Conservation (phyloP, 192 early-diverging fungal species). For the Entomortierella lignicola region DNA sequence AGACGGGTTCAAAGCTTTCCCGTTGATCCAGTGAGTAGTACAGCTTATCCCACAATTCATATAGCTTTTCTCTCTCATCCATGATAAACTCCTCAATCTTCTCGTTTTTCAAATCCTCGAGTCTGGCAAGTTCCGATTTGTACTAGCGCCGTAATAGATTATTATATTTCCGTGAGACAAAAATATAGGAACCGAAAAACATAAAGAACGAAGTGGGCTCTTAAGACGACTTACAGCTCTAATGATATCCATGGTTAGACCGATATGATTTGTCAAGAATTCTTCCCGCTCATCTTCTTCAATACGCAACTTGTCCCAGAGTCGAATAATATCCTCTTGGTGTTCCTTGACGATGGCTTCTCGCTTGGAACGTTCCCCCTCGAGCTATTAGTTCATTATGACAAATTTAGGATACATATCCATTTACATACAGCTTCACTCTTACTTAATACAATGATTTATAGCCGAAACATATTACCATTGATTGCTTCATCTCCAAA, state of each 20-base stretch:
- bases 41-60: constrained; percentile 56
- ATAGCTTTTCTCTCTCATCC: constrained; percentile 46
- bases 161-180: background rate
- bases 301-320: constrained; percentile 40
- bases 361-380: constrained; percentile 29
- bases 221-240: constrained; percentile 20
- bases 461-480: background rate
- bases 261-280: constrained; percentile 17
- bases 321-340: constrained; percentile 9
- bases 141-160: constrained; percentile 23
- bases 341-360: constrained; percentile 32
- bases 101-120: constrained; percentile 54
- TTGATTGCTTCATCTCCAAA: constrained; percentile 23
- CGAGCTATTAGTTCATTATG: constrained; percentile 15
- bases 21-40: constrained; percentile 48
- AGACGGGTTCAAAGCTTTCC: constrained; percentile 25
- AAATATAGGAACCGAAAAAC: background rate
- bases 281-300: constrained; percentile 39
- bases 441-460: too few relatives aligned
- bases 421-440: too few relatives aligned
- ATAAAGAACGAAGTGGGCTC: background rate
- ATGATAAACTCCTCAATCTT: constrained; percentile 57
- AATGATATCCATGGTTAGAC: constrained; percentile 24
- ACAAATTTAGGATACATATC: background rate
- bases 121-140: constrained; percentile 51